phyloP scores from a whole-genome alignment of 2,329 filamentous ascomycete species.

The Nemania sp. region DNA sequence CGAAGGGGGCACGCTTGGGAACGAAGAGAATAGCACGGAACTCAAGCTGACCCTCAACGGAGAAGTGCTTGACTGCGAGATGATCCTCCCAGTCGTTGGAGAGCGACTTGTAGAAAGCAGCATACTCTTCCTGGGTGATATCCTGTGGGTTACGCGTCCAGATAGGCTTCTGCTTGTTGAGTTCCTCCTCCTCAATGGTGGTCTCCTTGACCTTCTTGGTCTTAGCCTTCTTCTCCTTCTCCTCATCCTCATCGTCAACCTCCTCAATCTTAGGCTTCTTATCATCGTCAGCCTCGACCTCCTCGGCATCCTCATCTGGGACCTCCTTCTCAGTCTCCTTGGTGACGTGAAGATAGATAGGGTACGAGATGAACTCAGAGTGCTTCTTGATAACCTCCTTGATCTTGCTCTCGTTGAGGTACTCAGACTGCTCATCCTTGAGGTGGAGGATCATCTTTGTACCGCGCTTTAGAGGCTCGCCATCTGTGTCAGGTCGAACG shows the following conservation, averaged over 20 bases:
- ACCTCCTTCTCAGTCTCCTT: slow-evolving; percentile 99
- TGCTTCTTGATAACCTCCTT: slow-evolving; percentile 99
- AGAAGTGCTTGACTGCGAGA: slow-evolving; percentile 99
- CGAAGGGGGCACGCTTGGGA: slow-evolving; percentile 98
- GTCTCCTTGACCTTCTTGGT: slow-evolving; percentile 99
- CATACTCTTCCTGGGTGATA: slow-evolving; percentile 96
- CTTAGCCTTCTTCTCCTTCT: slow-evolving; percentile 93
- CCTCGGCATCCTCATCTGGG: slow-evolving; percentile 92
- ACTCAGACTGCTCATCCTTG: slow-evolving; percentile 99
- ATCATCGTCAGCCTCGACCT: slow-evolving; percentile 79
- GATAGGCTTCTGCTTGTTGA: slow-evolving; percentile 99
- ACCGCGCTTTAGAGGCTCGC: slow-evolving; percentile 90
- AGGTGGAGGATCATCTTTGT: slow-evolving; percentile 98
- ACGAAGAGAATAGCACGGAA: slow-evolving; percentile 99
- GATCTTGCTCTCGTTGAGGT: slow-evolving; percentile 98
- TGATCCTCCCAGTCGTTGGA: slow-evolving; percentile 99
- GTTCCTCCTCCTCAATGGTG: slow-evolving; percentile 98
- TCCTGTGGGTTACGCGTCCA: slow-evolving; percentile 98
- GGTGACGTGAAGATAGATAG: slow-evolving; percentile 99
- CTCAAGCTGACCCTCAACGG: slow-evolving; percentile 99
- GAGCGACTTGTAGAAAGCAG: slow-evolving; percentile 99
- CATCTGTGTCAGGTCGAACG: slow-evolving; percentile 89
- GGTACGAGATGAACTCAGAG: slow-evolving; percentile 99
- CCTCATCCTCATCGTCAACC: slow-evolving; percentile 86
- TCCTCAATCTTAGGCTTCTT: slow-evolving; percentile 98